Conservation (phyloP, 371 early-diverging fungal species). For the Mucor racemosus region DNA sequence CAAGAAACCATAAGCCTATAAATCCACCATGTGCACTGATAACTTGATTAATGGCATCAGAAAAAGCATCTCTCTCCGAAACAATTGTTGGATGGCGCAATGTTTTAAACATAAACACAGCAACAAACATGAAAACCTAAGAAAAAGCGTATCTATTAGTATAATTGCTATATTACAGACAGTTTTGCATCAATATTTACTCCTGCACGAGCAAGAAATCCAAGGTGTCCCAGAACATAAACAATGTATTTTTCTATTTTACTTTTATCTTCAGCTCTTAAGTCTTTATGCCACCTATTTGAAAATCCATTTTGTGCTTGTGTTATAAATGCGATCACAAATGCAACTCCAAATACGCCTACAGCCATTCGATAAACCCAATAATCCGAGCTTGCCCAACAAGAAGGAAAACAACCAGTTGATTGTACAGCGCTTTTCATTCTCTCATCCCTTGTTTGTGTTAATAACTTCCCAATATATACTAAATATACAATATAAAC, state of each 20-base stretch:
- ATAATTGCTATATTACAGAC: too few relatives aligned
- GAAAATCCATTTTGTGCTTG: conserved; percentile 27
- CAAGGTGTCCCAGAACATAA: conserved; percentile 25
- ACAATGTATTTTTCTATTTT: conserved; percentile 16
- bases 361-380: conserved; percentile 26
- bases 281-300: conserved; percentile 24
- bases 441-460: conserved; percentile 14
- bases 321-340: conserved; percentile 34
- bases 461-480: conserved; percentile 20
- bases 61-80: conserved; percentile 21
- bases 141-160: neutral
- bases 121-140: conserved; percentile 35
- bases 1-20: conserved; percentile 25
- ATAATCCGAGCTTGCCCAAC: conserved; percentile 23
- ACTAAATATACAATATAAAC: conserved; percentile 31
- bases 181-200: conserved; percentile 5
- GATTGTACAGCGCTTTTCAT: conserved; percentile 3
- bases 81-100: conserved; percentile 6
- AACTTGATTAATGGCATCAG: conserved; percentile 31
- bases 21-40: conserved; percentile 19
- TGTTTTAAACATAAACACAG: conserved; percentile 26
- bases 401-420: conserved; percentile 30
- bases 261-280: conserved; percentile 12
- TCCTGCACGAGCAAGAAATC: conserved; percentile 29
- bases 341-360: conserved; percentile 29